Evolutionary conservation across 139 green algal genomes (phyloP), one percentile per base, ranked within the genome.

Genomic region (Chlamydomonas schloesseri): DNA sequence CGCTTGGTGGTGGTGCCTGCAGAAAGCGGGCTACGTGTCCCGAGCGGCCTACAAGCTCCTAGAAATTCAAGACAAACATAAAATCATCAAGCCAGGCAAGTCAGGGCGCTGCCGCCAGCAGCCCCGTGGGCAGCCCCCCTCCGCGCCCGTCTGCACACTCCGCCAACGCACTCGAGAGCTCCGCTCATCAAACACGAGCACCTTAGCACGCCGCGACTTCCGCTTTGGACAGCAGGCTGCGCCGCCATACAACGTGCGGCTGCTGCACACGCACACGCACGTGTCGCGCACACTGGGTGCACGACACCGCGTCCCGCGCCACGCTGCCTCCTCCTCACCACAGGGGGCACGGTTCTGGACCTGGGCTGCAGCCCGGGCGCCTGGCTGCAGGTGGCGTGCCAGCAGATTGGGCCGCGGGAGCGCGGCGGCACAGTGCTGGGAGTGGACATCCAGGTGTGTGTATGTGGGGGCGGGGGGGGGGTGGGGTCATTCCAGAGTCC

Each of bases 351-450:
- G 3, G 90, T 97, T 2, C 62, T 97, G n/a, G 95, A 97, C 74
- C 88, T 97, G 23, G 95, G 95, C 1, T 97, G 95, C 81, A 89
- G 90, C 29, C 95, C 95, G n/a, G 95, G 95, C 13, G 94, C 94
- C 9, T 97, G 95, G 94, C 87, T 97, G 68, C 93, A 96, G 84
- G 95, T 98, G n/a, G 92, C 95, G 1, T 98, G 95, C 84, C 91
- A 98, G 72, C 85, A 95, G 72, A 60, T 98, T 4, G 94, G 95
- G 11, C 94, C 94, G 3, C 50, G 42, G 21, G 88, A 90, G 24
- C 88, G 81, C 26, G 93, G 94, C 3, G 95, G 95, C 3, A 81
- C 92, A 0, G 92, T 98, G 23, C 88, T 98, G 28, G 95, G 95
- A 0, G 85, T 97, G 13, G 95, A 97, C 73, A 92, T 97, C 15